Percentiles rank a stretch among this genome's conserved stretches.
Evolutionary conservation across 2,329 filamentous ascomycete species (phyloP).

Genomic region (Beauveria asiatica): DNA sequence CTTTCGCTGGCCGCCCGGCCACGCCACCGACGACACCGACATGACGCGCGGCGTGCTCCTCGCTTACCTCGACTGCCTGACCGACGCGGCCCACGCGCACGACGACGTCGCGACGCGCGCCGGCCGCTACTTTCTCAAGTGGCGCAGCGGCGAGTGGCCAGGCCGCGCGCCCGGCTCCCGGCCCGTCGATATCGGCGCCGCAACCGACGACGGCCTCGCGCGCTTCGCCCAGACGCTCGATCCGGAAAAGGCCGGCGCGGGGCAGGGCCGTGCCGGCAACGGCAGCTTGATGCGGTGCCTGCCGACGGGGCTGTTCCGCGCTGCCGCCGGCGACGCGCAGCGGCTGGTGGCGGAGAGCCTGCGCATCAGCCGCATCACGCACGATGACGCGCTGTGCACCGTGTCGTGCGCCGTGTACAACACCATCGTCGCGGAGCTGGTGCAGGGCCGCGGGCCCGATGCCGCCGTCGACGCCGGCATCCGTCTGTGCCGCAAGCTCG

Average conservation of each 20-base stretch:
- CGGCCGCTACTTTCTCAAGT: conserved; percentile 32
- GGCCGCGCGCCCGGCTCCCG: conserved; percentile 22
- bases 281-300: conserved; percentile 41
- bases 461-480: conserved; percentile 24
- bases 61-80: conserved; percentile 24
- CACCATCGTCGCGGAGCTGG: conserved; percentile 24
- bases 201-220: conserved; percentile 27
- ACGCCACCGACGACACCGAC: conserved; percentile 41
- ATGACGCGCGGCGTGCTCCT: conserved; percentile 37
- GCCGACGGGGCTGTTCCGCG: conserved; percentile 33
- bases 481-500: conserved; percentile 16
- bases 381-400: conserved; percentile 28
- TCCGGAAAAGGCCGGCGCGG: conserved; percentile 27
- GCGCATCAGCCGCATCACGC: conserved; percentile 31
- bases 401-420: conserved; percentile 33
- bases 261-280: conserved; percentile 32
- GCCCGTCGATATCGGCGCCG: conserved; percentile 32
- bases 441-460: conserved; percentile 17
- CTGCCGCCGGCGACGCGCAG: conserved; percentile 16
- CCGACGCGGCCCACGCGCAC: not conserved
- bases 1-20: conserved; percentile 33
- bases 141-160: conserved; percentile 36
- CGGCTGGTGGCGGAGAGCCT: conserved; percentile 23
- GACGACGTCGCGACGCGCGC: conserved; percentile 22
- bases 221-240: conserved; percentile 22